Evolutionary conservation across 176 grass and related monocot genomes (phyloP).

Genomic region (Zea luxurians): DNA sequence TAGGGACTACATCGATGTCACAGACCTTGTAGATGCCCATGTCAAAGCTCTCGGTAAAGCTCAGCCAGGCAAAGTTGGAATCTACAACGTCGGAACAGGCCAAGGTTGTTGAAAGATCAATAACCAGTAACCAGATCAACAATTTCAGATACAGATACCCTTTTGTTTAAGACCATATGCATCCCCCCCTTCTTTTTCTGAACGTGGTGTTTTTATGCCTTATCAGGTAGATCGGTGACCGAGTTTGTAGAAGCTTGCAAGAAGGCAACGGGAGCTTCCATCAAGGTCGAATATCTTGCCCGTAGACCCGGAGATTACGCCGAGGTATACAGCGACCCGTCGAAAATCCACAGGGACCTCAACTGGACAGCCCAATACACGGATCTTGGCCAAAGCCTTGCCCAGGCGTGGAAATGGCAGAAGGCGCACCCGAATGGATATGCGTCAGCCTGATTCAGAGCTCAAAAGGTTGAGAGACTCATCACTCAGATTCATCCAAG

Average conservation of each 20-base stretch:
- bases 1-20: slow-evolving; percentile 97
- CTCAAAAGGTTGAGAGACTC: slow-evolving; percentile 15
- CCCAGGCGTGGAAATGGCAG: slow-evolving; percentile 92
- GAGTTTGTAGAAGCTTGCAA: slow-evolving; percentile 96
- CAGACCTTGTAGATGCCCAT: slow-evolving; percentile 97
- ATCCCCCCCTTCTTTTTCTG: slow-evolving; percentile 23
- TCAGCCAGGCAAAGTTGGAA: slow-evolving; percentile 73
- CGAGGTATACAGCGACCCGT: slow-evolving; percentile 90
- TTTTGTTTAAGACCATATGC: not conserved
- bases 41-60: slow-evolving; percentile 95
- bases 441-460: slow-evolving; percentile 40
- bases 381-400: slow-evolving; percentile 80
- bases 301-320: slow-evolving; percentile 90
- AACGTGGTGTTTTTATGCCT: slow-evolving; percentile 35
- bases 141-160: not conserved
- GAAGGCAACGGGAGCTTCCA: slow-evolving; percentile 69
- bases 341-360: slow-evolving; percentile 69
- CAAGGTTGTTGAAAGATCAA: slow-evolving; percentile 52
- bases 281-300: slow-evolving; percentile 67
- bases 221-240: slow-evolving; percentile 89
- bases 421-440: slow-evolving; percentile 75
- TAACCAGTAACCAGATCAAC: not conserved
- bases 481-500: slow-evolving; percentile 18
- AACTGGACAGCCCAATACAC: slow-evolving; percentile 86
- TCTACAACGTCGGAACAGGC: slow-evolving; percentile 96